Base-by-base conservation (phyloP, 441 rosid species). In the Corymbia calophylla region DNA sequence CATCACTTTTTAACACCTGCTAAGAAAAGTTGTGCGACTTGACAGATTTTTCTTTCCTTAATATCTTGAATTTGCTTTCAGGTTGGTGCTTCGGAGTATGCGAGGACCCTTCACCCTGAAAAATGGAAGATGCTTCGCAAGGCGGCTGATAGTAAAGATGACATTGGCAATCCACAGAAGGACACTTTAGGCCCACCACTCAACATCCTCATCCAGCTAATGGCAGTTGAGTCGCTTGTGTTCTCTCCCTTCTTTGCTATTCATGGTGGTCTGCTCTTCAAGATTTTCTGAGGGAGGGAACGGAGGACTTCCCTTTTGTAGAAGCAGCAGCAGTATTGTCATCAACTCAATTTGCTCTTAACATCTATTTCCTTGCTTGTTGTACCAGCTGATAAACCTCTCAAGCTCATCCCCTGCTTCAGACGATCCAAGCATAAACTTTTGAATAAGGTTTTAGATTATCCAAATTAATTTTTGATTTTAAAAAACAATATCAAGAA, bases 141-240 rank as follows among this genome's bases (percentile, higher is more conserved):
- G n/a, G n/a, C n/a, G n/a, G n/a, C n/a, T n/a, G n/a, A n/a, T n/a
- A n/a, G n/a, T n/a, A n/a, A n/a, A n/a, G n/a, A n/a, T n/a, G n/a
- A n/a, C n/a, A n/a, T n/a, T n/a, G n/a, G n/a, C n/a, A n/a, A n/a
- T n/a, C n/a, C n/a, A n/a, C n/a, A n/a, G n/a, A n/a, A n/a, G 90
- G 90, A 88, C 60, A 84, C 90, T 53, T 88, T 87, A 10, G 87
- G 90, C 56, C 64, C 90, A 39, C 51, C 87, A 3, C 90, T 88
- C 81, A 84, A 88, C 82, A 82, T 88, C 87, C 90, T 88, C n/a
- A 48, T 88, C 56, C 82, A 82, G 49, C 87, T 88, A 53, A 48
- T 88, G 84, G 90, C 90, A 21, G 87, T 88, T 23, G 87, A 88
- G 90, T 88, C 87, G 7, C 87, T 77, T 3, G 90, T 88, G 31